Evolutionary conservation across 495 filamentous ascomycete genomes (phyloP).

Genomic region (Cercophora samala): DNA sequence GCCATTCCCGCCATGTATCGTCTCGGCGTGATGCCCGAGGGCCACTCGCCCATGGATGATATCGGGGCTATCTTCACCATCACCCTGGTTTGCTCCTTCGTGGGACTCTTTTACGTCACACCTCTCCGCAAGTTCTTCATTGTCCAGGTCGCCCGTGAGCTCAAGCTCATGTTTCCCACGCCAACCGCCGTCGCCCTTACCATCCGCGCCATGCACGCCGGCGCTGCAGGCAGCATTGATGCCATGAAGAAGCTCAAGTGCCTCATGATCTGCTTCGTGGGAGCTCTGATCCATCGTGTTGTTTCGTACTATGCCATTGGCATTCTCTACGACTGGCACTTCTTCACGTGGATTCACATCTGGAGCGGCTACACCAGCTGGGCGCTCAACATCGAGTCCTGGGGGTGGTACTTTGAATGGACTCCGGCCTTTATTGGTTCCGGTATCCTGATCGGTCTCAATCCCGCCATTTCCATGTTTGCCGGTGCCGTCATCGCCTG

Average conservation of each 20-base stretch:
- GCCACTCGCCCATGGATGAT: slow-evolving; percentile 49
- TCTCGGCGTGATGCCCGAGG: slow-evolving; percentile 45
- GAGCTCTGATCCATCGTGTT: slow-evolving; percentile 52
- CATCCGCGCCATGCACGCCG: slow-evolving; percentile 62
- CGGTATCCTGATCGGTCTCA: slow-evolving; percentile 64
- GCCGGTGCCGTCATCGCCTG: slow-evolving; percentile 58
- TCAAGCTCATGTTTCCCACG: slow-evolving; percentile 63
- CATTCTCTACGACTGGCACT: slow-evolving; percentile 65
- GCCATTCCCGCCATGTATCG: slow-evolving; percentile 64
- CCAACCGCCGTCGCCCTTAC: slow-evolving; percentile 61
- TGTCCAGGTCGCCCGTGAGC: slow-evolving; percentile 60
- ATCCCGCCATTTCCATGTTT: slow-evolving; percentile 62
- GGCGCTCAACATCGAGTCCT: slow-evolving; percentile 59
- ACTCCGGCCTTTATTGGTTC: slow-evolving; percentile 66
- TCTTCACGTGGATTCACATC: slow-evolving; percentile 62
- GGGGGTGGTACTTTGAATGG: slow-evolving; percentile 63
- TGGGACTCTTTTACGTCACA: slow-evolving; percentile 65
- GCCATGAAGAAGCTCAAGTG: slow-evolving; percentile 60
- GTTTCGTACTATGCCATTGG: slow-evolving; percentile 60
- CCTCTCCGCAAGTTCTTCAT: slow-evolving; percentile 69
- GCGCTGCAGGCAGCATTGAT: slow-evolving; percentile 48
- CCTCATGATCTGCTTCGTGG: slow-evolving; percentile 49
- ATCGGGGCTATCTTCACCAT: slow-evolving; percentile 59
- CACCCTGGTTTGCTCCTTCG: slow-evolving; percentile 61
- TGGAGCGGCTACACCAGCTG: slow-evolving; percentile 56